Conservation (phyloP, 495 filamentous ascomycete genomes). For the Cladorrhinum samala region DNA sequence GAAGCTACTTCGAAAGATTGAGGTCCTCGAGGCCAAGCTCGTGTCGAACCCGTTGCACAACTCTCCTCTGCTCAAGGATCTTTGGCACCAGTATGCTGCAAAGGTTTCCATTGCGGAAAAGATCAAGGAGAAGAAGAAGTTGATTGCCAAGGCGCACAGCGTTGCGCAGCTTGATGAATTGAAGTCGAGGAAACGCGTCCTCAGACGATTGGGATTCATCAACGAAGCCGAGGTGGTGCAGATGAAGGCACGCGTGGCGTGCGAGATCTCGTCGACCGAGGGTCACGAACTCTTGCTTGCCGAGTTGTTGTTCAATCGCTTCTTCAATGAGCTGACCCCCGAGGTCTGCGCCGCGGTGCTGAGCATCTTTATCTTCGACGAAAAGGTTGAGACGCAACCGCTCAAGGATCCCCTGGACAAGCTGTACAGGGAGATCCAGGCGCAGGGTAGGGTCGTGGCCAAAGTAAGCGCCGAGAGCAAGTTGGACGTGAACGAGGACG, state of each 20-base stretch:
- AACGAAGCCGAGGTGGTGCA: conserved; percentile 90
- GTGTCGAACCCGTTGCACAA: conserved; percentile 83
- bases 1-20: conserved; percentile 89
- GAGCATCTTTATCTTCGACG: conserved; percentile 94
- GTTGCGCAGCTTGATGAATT: conserved; percentile 92
- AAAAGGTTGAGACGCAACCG: conserved; percentile 71
- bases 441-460: conserved; percentile 76
- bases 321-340: conserved; percentile 91
- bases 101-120: conserved; percentile 70
- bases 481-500: conserved; percentile 81
- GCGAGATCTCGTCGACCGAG: conserved; percentile 89
- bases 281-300: conserved; percentile 78
- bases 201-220: conserved; percentile 92
- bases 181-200: conserved; percentile 91
- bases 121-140: conserved; percentile 82
- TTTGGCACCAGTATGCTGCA: conserved; percentile 76
- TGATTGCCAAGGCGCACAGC: conserved; percentile 72
- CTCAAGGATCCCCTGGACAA: conserved; percentile 79
- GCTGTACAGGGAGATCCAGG: conserved; percentile 76
- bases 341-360: conserved; percentile 79
- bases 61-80: conserved; percentile 68
- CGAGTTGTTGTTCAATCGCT: conserved; percentile 91
- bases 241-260: conserved; percentile 91
- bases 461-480: conserved; percentile 94
- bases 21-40: conserved; percentile 90